Evolutionary conservation across 257 asterid genomes (phyloP).

Genomic region (Paraleonurus japonicus): DNA sequence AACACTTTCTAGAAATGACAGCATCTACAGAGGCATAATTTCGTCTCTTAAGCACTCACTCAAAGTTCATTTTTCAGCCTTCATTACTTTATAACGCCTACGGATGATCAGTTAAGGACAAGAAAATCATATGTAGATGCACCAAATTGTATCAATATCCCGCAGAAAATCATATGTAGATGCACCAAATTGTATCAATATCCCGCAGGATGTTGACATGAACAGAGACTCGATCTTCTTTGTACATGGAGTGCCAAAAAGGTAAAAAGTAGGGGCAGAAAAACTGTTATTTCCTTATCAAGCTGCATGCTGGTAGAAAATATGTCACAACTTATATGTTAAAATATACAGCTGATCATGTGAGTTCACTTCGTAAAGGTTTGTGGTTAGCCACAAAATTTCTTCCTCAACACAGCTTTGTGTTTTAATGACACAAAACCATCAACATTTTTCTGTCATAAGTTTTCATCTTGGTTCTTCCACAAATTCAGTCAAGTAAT

Average conservation of each 20-base stretch:
- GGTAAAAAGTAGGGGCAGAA: not conserved
- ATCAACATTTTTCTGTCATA: not conserved
- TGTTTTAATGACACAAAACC: too few relatives aligned
- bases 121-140: too few relatives aligned
- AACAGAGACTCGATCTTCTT: not conserved
- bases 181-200: not conserved
- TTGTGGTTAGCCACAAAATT: too few relatives aligned
- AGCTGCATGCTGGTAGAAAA: not conserved
- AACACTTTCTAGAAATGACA: not conserved
- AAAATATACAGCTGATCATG: too few relatives aligned
- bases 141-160: not conserved
- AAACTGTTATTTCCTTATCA: conserved; percentile 1
- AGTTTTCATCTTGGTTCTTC: not conserved
- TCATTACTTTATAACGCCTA: too few relatives aligned
- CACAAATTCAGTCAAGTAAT: not conserved
- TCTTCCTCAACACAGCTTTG: too few relatives aligned
- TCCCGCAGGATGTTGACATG: not conserved
- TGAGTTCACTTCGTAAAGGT: too few relatives aligned
- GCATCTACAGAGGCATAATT: not conserved
- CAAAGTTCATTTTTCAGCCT: not conserved
- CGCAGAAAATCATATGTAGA: too few relatives aligned
- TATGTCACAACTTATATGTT: not conserved
- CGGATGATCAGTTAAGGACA: too few relatives aligned
- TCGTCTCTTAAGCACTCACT: not conserved
- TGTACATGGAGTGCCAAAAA: not conserved